Percentiles rank a stretch among this genome's conserved stretches.
phyloP scores from a whole-genome alignment of 805 yeast species.

The Candida verbasci region DNA sequence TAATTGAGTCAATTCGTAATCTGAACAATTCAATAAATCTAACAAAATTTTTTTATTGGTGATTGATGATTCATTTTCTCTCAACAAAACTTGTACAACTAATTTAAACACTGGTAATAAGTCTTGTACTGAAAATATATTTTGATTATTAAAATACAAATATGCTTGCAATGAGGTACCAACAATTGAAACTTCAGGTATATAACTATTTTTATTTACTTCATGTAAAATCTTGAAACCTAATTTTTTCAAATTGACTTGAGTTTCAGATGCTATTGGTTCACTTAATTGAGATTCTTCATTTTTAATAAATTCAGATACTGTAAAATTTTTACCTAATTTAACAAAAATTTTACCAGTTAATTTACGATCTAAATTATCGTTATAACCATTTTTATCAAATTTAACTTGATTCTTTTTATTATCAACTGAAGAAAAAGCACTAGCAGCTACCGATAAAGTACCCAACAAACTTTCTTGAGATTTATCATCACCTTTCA shows the following conservation, averaged over 20 bases:
- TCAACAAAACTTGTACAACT: constrained; percentile 16
- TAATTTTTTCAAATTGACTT: constrained; percentile 40
- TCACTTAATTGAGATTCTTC: constrained; percentile 10
- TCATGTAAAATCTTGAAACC: constrained; percentile 54
- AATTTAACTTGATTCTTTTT: constrained; percentile 1
- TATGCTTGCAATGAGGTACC: constrained; percentile 43
- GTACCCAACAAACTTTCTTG: constrained; percentile 45
- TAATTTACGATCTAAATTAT: constrained; percentile 23
- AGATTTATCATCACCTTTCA: constrained; percentile 53
- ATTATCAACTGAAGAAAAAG: constrained; percentile 14
- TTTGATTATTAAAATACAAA: constrained; percentile 19
- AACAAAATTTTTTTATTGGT: constrained; percentile 20
- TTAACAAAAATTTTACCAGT: constrained; percentile 35
- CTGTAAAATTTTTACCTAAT: constrained; percentile 28
- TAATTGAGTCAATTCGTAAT: constrained; percentile 20
- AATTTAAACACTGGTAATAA: constrained; percentile 28
- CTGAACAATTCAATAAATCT: constrained; percentile 14
- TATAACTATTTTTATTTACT: constrained; percentile 44
- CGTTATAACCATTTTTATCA: constrained; percentile 22
- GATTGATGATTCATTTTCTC: constrained; percentile 15
- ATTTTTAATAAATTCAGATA: constrained; percentile 22
- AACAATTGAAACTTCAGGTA: constrained; percentile 52
- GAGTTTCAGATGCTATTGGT: constrained; percentile 4
- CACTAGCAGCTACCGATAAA: constrained; percentile 29
- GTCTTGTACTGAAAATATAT: constrained; percentile 13